Evolutionary conservation across 441 rosid species (phyloP), one percentile per base, ranked within the genome.

Genomic region (Jatropha podagrica): DNA sequence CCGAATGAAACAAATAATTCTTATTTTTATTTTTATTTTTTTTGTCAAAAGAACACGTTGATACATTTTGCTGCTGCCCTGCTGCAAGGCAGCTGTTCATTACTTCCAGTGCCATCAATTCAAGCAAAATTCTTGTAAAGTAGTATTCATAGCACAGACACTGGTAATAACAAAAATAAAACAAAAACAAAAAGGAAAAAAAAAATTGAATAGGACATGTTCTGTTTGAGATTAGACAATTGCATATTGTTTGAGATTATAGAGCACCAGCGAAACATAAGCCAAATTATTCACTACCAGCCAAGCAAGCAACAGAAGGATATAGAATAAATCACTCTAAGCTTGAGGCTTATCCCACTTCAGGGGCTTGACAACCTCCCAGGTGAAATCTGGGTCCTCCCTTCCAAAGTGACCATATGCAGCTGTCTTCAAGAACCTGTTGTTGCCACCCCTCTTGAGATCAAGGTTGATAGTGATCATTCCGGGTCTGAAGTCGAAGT

Each of bases 311-410:
- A 77, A 60, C 67, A 74, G 66, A 49, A 66, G 38, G 64, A 72
- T 64, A 67, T 75, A 27, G 70, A 38, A 23, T 71, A 46, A 60
- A 66, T 51, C 55, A 18, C 7, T 56, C 69, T 73, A 79, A 67
- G 80, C 83, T 75, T 82, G 79, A 37, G 80, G 78, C 80, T 84
- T 82, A 65, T 84, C 83, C 80, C 78, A 79, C 69, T 79, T 84
- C 59, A 83, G 86, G 74, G 86, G 86, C 84, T 83, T 83, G 44
- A 83, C 86, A 56, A 76, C 80, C 76, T 83, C 86, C 86, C 86
- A 83, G 77, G 86, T 80, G 79, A 83, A 83, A 79, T 83, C 86
- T 8, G 86, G 79, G 65, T 83, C 82, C 10, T 83, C 84, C 72
- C 86, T 78, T 49, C 86, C 86, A n/a, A 83, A 83, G 74, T 83